These are phyloP conservation scores for Ceratopteris richardii DNA, from an alignment of 75 land plant species.

Conservation along the genomic window DNA sequence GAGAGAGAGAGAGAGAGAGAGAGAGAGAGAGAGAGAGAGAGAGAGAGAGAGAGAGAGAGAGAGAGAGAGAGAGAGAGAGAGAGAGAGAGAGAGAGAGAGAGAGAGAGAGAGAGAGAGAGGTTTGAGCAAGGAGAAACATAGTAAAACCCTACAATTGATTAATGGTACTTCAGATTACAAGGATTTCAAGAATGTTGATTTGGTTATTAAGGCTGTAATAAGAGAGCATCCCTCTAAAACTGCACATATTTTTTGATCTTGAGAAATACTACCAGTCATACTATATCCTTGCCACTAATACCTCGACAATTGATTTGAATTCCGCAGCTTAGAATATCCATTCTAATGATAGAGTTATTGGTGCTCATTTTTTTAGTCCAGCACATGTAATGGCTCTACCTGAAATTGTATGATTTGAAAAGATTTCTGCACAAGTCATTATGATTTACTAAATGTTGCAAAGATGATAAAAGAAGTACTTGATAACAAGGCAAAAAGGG, in stretches of 20 bases:
- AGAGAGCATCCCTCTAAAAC: constrained; percentile 81
- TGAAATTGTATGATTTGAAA: constrained; percentile 83
- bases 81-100: no score
- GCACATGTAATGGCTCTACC: constrained; percentile 97
- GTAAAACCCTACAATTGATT: constrained; percentile 26
- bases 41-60: no score
- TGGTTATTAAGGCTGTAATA: constrained; percentile 74
- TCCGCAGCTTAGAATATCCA: constrained; percentile 69
- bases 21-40: no score
- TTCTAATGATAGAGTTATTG: constrained; percentile 80
- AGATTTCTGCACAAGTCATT: constrained; percentile 84
- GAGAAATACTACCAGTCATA: constrained; percentile 73
- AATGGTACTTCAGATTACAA: constrained; percentile 35
- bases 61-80: no score
- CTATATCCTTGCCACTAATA: constrained; percentile 91
- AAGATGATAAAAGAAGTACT: constrained; percentile 88
- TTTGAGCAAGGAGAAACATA: constrained; percentile 38
- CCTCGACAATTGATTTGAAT: constrained; percentile 88
- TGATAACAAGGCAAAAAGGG: no score
- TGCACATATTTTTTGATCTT: constrained; percentile 73
- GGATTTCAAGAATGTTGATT: constrained; percentile 33
- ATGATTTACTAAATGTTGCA: constrained; percentile 72
- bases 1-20: no score
- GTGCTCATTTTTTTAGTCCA: constrained; percentile 99
- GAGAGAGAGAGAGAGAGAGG: constrained; percentile 41